Evolutionary conservation across 2,329 filamentous ascomycete species (phyloP).

Genomic region (Cladosporium sp.): DNA sequence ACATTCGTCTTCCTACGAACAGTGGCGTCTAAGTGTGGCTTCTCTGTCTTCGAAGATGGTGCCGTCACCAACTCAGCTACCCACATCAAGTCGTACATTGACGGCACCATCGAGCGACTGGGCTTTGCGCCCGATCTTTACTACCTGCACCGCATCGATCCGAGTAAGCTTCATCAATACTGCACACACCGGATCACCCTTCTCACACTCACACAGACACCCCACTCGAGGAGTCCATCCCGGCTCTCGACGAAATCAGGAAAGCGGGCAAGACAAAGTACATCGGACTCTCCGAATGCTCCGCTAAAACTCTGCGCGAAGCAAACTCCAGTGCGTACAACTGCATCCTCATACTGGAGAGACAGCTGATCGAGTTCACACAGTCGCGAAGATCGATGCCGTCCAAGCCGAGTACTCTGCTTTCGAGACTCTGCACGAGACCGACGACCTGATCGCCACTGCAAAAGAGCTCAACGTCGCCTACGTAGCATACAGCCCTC

Average conservation of each 20-base stretch:
- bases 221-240: slow-evolving; percentile 44
- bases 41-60: slow-evolving; percentile 33
- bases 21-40: slow-evolving; percentile 50
- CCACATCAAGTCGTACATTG: slow-evolving; percentile 47
- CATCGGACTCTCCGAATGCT: slow-evolving; percentile 51
- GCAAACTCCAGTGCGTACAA: slow-evolving; percentile 27
- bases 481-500: slow-evolving; percentile 65
- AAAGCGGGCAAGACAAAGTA: slow-evolving; percentile 50
- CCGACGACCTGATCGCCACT: slow-evolving; percentile 36
- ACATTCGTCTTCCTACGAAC: not conserved
- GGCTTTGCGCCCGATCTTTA: slow-evolving; percentile 45
- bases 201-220: too few relatives aligned
- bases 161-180: slow-evolving; percentile 36
- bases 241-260: slow-evolving; percentile 46
- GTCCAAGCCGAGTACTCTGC: slow-evolving; percentile 55
- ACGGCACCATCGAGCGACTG: slow-evolving; percentile 47
- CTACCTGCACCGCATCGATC: slow-evolving; percentile 41
- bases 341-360: slow-evolving; percentile 26
- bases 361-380: not conserved
- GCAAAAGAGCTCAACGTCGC: slow-evolving; percentile 57
- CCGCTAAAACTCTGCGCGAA: slow-evolving; percentile 46
- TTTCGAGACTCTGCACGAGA: slow-evolving; percentile 24
- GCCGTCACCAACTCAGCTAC: slow-evolving; percentile 42
- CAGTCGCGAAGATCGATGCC: slow-evolving; percentile 41
- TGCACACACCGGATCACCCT: slow-evolving; percentile 34